Evolutionary conservation across 2,329 filamentous ascomycete species (phyloP).

Genomic region (Nannizziopsis arthrosporioides): DNA sequence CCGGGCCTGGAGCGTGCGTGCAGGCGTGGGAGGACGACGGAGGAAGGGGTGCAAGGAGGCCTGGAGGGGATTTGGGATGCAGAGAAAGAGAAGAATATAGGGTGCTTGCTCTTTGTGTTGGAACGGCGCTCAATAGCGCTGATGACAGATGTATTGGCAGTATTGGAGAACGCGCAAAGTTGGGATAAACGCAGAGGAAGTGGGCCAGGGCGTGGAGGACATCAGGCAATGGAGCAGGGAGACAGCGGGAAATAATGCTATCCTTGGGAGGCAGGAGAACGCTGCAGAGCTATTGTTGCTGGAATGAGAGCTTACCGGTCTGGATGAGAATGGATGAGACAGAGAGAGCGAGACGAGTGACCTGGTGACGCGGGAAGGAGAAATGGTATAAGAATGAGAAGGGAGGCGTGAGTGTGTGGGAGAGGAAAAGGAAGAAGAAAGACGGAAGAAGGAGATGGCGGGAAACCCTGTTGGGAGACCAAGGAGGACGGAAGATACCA

Average conservation of each 20-base stretch:
- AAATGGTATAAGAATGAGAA: slow-evolving; percentile 10
- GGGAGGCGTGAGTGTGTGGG: slow-evolving; percentile 11
- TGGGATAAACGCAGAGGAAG: neutral
- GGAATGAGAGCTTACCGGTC: slow-evolving; percentile 11
- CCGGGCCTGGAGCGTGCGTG: neutral
- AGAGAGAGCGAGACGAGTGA: slow-evolving; percentile 9
- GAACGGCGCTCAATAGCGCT: no score
- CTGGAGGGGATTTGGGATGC: no score
- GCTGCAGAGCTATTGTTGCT: slow-evolving; percentile 2
- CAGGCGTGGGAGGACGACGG: no score
- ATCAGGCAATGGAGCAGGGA: slow-evolving; percentile 11
- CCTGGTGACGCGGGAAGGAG: slow-evolving; percentile 8
- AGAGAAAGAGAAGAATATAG: no score
- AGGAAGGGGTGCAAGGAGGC: no score
- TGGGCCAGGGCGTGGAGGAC: neutral
- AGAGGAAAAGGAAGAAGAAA: slow-evolving; percentile 5
- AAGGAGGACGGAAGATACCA: neutral
- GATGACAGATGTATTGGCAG: neutral
- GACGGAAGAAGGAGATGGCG: slow-evolving; percentile 13
- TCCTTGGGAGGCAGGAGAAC: slow-evolving; percentile 1
- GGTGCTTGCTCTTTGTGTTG: no score
- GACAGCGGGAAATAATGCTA: neutral
- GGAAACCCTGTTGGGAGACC: slow-evolving; percentile 2
- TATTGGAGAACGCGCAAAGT: neutral
- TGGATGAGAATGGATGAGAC: slow-evolving; percentile 13